Base-by-base conservation (phyloP, 768 basidiomycete genomes). In the Leucogyrophana mollusca region DNA sequence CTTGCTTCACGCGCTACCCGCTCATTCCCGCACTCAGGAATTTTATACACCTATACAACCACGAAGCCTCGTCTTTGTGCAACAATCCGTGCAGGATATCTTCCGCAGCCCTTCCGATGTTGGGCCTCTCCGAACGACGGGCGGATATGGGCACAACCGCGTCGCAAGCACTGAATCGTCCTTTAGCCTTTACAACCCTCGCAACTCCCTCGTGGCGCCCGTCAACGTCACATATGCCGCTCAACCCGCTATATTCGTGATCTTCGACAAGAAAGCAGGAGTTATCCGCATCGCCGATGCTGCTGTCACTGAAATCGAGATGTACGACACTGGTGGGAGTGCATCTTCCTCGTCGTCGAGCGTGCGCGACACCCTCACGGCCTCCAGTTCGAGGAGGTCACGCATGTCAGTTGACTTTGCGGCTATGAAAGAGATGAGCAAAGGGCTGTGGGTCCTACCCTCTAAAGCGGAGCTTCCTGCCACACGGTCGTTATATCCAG, bases 241-340 rank as follows among this genome's bases (percentile, higher is more conserved):
- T 4, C 88, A 90, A 54, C 79, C 88, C 57, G 82, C 80, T 54
- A 68, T 93, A n/a, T 91, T 91, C 58, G 80, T 89, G 46, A 69
- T 83, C 18, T 93, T 93, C 59, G 90, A 93, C 63, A 92, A 92
- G 69, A 93, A 88, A 58, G 89, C 89, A 2, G 79, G 82, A n/a
- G 70, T 88, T 65, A 90, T 93, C 54, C 85, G 90, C 17, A 61
- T 92, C 18, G 79, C 81, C 4, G 90, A 92, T 62, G 80, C 90
- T 23, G 83, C 86, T 18, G 90, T 90, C 6, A 80, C 84, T 25
- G 90, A 93, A 61, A 73, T 92, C 20, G 82, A 87, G 34, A 65
- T 90, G 45, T 77, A 73, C 50, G 76, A 78, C 10, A 41, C 54
- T 4, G 53, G 49, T 43, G 45, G 55, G 33, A 39, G 34, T 35